Base-by-base conservation (phyloP, 306 rosid genomes). In the Sophora flavescens region DNA sequence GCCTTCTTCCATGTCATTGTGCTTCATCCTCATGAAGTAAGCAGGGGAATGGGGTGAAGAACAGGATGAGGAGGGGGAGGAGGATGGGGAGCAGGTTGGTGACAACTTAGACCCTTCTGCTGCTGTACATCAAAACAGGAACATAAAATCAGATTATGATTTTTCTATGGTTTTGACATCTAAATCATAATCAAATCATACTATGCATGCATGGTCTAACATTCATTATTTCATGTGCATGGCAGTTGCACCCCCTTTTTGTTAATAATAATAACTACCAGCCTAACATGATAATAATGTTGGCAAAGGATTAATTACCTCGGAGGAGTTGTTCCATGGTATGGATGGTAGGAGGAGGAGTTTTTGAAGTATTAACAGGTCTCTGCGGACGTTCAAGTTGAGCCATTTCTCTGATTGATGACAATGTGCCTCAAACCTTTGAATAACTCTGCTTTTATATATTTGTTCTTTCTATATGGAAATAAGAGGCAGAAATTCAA, bases 261-360 rank as follows among this genome's bases (percentile, higher is more conserved):
- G 6, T 35, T 4, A 35, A 35, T 35, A 35, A 35, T 35, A 35
- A 35, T 35, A 35, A 35, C 0, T 4, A 35, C 39, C 4, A 47
- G 6, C 33, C 8, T 7, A 36, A 36, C 68, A 16, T 28, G 51
- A 44, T 32, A 26, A 1, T n/a, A 3, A 60, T 16, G 18, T 16
- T 12, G 7, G 51, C 2, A 68, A 32, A 26, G 4, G 8, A 30
- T 62, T 88, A 22, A 36, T 67, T 88, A 93, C 98, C 98, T 86
- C 90, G 85, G 52, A 89, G 86, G 68, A 89, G 84, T 68, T 89
- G 95, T 82, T 91, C 91, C 77, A 89, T 48, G 58, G 93, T 84
- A 10, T 86, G 76, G 63, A 68, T 78, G 66, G 47, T 12, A 13
- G 74, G 45, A 63, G 58, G 45, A 15, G 72, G 44, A 39, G 68